These are phyloP conservation scores for Ziziphus jujuba DNA, from an alignment of 306 rosid genomes.

Conservation along the genomic window DNA sequence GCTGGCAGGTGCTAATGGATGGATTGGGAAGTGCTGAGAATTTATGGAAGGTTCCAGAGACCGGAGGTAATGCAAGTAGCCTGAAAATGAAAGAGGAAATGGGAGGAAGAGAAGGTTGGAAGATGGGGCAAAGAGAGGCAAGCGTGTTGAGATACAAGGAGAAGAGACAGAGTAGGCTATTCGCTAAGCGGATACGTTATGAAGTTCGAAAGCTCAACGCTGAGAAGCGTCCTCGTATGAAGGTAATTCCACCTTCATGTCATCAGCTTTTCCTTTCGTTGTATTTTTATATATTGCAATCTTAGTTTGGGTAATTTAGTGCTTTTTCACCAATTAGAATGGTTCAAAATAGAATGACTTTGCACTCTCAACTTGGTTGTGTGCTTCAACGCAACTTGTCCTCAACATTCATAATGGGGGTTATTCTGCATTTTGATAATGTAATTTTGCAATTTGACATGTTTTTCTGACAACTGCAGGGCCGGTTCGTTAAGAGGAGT, in stretches of 20 bases:
- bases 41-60: slow-evolving; percentile 61
- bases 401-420: no score
- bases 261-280: background rate
- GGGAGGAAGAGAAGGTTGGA: slow-evolving; percentile 36
- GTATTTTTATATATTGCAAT: no score
- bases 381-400: no score
- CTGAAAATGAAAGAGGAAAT: slow-evolving; percentile 33
- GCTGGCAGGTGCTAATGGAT: slow-evolving; percentile 40
- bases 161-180: slow-evolving; percentile 80
- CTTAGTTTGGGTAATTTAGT: no score
- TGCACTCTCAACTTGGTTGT: no score
- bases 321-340: no score
- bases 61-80: slow-evolving; percentile 3
- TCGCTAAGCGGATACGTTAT: slow-evolving; percentile 72
- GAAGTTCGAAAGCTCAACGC: slow-evolving; percentile 93
- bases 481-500: slow-evolving; percentile 86
- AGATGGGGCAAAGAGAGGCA: slow-evolving; percentile 69
- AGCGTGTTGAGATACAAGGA: slow-evolving; percentile 84
- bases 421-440: no score
- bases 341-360: no score
- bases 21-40: slow-evolving; percentile 47
- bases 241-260: slow-evolving; percentile 41
- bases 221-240: slow-evolving; percentile 87
- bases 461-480: slow-evolving; percentile 43
- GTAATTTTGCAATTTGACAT: slow-evolving; percentile 24